These are phyloP conservation scores for Stramenopiles sp. DNA, from an alignment of 352 stramenopile species.

Conservation along the genomic window DNA sequence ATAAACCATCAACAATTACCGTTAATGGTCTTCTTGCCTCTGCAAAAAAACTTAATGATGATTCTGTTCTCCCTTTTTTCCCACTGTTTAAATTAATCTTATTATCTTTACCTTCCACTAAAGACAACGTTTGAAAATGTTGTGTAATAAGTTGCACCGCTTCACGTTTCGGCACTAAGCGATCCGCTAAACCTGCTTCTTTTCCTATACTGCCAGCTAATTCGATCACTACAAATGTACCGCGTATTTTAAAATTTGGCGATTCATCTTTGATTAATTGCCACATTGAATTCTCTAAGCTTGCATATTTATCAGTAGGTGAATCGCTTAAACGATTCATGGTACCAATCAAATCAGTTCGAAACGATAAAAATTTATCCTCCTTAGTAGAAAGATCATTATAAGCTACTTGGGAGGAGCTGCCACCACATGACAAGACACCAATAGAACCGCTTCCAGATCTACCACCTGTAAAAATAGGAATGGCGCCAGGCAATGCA, in stretches of 20 bases:
- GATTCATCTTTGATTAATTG: background rate
- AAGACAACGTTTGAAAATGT: background rate
- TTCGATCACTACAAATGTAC: background rate
- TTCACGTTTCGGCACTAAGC: background rate
- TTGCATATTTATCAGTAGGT: background rate
- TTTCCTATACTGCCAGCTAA: background rate
- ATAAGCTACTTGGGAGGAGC: background rate
- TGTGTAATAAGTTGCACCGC: background rate
- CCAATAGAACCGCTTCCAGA: background rate
- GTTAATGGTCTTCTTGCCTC: background rate
- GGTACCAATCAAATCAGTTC: background rate
- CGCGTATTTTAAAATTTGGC: background rate
- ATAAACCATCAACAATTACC: background rate
- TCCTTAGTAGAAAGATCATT: background rate
- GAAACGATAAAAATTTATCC: background rate
- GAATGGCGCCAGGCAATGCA: background rate
- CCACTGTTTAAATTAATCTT: background rate
- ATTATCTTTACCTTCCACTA: background rate
- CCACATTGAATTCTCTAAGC: background rate
- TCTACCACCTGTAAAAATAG: background rate
- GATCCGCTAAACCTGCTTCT: background rate
- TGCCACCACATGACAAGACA: background rate
- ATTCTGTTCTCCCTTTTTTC: background rate
- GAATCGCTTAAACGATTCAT: background rate
- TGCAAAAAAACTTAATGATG: background rate